Evolutionary conservation across 257 asterid genomes (phyloP).

Genomic region (Solanum piurae): DNA sequence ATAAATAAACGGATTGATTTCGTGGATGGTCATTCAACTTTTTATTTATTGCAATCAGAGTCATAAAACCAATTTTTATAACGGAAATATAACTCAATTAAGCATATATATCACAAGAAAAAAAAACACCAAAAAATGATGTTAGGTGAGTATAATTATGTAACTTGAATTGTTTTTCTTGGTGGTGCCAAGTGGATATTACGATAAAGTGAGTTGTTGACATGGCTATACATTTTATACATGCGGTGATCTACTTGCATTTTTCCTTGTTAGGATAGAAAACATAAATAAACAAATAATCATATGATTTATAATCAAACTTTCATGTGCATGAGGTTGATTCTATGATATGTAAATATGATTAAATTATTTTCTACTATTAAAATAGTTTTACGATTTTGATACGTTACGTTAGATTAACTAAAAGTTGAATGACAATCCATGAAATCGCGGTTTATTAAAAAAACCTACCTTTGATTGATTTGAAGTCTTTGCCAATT

Average conservation of each 20-base stretch:
- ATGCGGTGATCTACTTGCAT: neutral
- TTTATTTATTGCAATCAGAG: neutral
- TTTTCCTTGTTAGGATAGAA: neutral
- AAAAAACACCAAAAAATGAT: neutral
- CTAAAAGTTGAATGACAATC: neutral
- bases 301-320: neutral
- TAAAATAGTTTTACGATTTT: neutral
- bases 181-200: neutral
- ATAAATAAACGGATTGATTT: neutral
- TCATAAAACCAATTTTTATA: neutral
- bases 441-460: neutral
- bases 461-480: conserved; percentile 24
- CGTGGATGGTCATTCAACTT: neutral
- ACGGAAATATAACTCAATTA: neutral
- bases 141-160: neutral
- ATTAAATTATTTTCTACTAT: neutral
- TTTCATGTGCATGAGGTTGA: neutral
- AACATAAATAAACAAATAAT: neutral
- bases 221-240: neutral
- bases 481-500: conserved; percentile 19
- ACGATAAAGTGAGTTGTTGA: neutral
- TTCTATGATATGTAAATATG: neutral
- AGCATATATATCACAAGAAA: neutral
- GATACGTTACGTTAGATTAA: neutral
- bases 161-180: neutral